Evolutionary conservation across 352 stramenopile genomes (phyloP), one percentile per base, ranked within the genome.

Genomic region (Elongisporangium anandrum): DNA sequence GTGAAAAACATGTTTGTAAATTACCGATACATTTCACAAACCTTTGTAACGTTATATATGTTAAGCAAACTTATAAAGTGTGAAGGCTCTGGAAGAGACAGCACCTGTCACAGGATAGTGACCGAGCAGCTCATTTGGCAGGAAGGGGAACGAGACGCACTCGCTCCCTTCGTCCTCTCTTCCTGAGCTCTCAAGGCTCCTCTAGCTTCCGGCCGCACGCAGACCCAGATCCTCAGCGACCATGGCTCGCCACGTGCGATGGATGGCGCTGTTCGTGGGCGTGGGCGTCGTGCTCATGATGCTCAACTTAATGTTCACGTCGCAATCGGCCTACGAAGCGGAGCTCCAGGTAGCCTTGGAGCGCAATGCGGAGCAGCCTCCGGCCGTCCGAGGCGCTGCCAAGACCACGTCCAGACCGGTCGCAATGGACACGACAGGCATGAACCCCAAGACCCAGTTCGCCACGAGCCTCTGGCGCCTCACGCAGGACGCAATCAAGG

Each of bases 401-500:
- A 7, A 45, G 9, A 12, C 34, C 6, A 38, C 26, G 26, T 9
- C 26, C 26, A 5, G 26, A 12, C 7, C 26, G 26, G 26, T 38
- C n/a, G n/a, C n/a, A n/a, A n/a, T n/a, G 26, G 26, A 38, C 7
- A 38, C 26, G 26, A 9, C 26, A 5, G 26, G 26, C 26, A 38
- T 38, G 26, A 9, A 38, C 26, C 26, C 26, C 2, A 45, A 45
- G 34, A 45, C 34, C 34, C 16, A 45, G 16, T 74, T 77, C 61
- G 56, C 54, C 22, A 47, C 48, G 19, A 57, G 63, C 50, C 54
- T 77, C 20, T 77, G 57, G 54, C 63, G 20, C 52, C 57, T 65
- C 60, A 68, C 69, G 39, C 66, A 72, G 50, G 41, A 41, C 12
- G 49, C 56, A 1, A 39, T 66, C 50, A 26, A 56, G 12, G 58